Conservation (phyloP, 2,329 filamentous ascomycete species). For the Xylariaceae sp. region DNA sequence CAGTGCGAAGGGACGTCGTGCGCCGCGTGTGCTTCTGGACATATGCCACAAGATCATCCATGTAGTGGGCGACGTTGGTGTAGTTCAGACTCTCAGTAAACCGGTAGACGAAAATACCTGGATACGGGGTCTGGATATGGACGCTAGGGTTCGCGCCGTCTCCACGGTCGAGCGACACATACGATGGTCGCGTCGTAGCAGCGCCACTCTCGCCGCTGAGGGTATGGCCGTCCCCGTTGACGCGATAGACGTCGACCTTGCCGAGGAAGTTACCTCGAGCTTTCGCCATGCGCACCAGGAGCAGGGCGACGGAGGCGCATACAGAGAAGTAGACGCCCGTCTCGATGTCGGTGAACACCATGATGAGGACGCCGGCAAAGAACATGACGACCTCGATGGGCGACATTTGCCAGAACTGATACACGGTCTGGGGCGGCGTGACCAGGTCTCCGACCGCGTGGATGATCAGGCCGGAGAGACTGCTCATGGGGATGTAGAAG, state of each 20-base stretch:
- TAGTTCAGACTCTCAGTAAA: constrained; percentile 55
- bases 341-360: constrained; percentile 77
- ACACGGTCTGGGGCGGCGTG: constrained; percentile 75
- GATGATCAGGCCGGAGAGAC: constrained; percentile 79
- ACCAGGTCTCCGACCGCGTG: constrained; percentile 86
- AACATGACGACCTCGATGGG: constrained; percentile 81
- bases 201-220: constrained; percentile 3
- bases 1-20: constrained; percentile 38
- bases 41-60: constrained; percentile 43
- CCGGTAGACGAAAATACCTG: constrained; percentile 52
- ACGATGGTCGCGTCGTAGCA: constrained; percentile 31
- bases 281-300: constrained; percentile 75
- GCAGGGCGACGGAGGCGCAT: constrained; percentile 61
- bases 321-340: constrained; percentile 84
- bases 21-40: constrained; percentile 43
- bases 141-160: constrained; percentile 48
- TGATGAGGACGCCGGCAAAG: constrained; percentile 78
- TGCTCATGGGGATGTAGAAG: constrained; percentile 79
- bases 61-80: constrained; percentile 46
- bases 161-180: constrained; percentile 44
- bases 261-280: constrained; percentile 76
- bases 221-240: constrained; percentile 9
- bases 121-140: constrained; percentile 41
- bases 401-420: constrained; percentile 84
- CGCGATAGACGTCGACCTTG: constrained; percentile 65